These are phyloP conservation scores for Rhexocercosporidium sp. DNA, from an alignment of 2,329 filamentous ascomycete genomes.

Conservation along the genomic window DNA sequence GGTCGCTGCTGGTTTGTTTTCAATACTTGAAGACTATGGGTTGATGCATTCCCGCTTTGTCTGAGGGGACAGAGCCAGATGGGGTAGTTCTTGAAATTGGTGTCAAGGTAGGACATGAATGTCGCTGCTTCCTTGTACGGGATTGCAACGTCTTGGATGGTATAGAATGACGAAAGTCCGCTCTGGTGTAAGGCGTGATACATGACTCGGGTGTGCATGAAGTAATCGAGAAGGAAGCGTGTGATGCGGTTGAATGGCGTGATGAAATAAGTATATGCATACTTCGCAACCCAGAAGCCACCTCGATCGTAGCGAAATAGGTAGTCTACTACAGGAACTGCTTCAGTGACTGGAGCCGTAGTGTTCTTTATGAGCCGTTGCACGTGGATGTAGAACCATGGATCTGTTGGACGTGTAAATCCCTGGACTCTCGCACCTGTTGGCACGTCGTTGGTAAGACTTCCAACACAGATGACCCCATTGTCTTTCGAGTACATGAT, in stretches of 20 bases:
- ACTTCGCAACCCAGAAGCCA: conserved; percentile 70
- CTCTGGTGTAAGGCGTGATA: conserved; percentile 65
- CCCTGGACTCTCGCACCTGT: conserved; percentile 41
- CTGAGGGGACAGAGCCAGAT: conserved; percentile 62
- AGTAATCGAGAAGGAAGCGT: conserved; percentile 61
- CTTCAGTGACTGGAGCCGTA: conserved; percentile 43
- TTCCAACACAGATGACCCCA: conserved; percentile 59
- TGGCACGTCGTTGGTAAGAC: conserved; percentile 47
- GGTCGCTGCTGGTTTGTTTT: conserved; percentile 40
- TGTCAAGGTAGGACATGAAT: conserved; percentile 56
- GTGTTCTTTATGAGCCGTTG: conserved; percentile 36
- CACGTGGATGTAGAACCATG: conserved; percentile 70
- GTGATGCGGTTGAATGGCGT: conserved; percentile 63
- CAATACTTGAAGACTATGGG: conserved; percentile 25
- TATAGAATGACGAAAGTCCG: conserved; percentile 57
- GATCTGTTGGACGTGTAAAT: conserved; percentile 59
- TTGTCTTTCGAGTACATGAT: conserved; percentile 53
- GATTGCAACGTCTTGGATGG: conserved; percentile 67
- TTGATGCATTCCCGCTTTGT: conserved; percentile 37
- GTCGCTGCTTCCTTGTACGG: conserved; percentile 54
- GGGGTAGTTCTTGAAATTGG: conserved; percentile 40
- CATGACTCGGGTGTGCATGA: conserved; percentile 64
- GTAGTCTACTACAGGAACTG: conserved; percentile 55
- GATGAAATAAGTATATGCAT: conserved; percentile 63
- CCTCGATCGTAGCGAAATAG: conserved; percentile 68